Percentiles rank a stretch among this genome's conserved stretches.
Conservation (phyloP, 2,329 filamentous ascomycete genomes). For the Claviceps africana region DNA sequence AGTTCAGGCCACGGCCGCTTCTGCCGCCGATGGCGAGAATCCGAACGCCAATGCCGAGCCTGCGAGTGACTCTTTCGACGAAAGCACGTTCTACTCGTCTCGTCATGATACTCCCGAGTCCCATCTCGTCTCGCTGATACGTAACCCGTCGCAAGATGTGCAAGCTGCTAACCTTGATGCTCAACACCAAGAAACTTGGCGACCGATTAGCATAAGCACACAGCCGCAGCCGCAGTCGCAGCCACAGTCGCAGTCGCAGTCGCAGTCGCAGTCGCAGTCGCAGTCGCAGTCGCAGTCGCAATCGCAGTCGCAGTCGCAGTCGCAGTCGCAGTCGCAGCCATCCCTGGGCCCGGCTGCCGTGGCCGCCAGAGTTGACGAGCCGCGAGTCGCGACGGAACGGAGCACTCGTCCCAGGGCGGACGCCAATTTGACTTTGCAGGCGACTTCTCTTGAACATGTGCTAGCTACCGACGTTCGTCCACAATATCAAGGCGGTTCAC, state of each 20-base stretch:
- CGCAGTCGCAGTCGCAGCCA: neutral
- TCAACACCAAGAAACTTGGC: slow-evolving; percentile 5
- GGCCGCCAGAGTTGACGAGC: neutral
- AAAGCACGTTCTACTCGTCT: slow-evolving; percentile 93
- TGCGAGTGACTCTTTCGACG: slow-evolving; percentile 71
- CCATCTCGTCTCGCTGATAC: slow-evolving; percentile 33
- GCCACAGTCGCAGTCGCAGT: neutral
- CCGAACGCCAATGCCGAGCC: slow-evolving; percentile 41
- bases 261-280: neutral
- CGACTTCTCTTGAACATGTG: neutral
- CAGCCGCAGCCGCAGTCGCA: neutral
- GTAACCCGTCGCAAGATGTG: slow-evolving; percentile 26
- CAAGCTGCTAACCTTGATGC: slow-evolving; percentile 9
- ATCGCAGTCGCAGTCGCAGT: too few relatives aligned
- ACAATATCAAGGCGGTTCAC: neutral
- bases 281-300: neutral
- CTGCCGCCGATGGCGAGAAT: slow-evolving; percentile 41
- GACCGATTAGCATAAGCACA: neutral
- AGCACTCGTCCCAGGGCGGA: neutral
- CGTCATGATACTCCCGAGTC: slow-evolving; percentile 65
- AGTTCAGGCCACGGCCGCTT: slow-evolving; percentile 54
- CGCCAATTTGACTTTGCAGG: slow-evolving; percentile 6
- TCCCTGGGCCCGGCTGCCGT: neutral
- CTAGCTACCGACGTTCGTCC: neutral
- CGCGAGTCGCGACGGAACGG: neutral